These are phyloP conservation scores for Litchi chinensis DNA, from an alignment of 345 rosid species.

Conservation along the genomic window DNA sequence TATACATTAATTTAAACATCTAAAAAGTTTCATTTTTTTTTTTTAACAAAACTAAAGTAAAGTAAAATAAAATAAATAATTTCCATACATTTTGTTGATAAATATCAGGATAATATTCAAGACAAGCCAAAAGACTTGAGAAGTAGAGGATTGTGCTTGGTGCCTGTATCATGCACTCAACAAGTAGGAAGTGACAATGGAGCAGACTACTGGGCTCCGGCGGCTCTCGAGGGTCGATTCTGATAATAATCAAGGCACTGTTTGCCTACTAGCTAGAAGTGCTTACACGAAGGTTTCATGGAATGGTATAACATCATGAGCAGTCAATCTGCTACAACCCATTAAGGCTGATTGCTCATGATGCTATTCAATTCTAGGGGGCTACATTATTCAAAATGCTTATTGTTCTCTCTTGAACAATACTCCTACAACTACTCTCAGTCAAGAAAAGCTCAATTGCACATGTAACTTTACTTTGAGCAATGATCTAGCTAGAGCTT, in stretches of 20 bases:
- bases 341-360: slow-evolving; percentile 73
- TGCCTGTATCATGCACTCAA: slow-evolving; percentile 70
- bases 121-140: slow-evolving; percentile 54
- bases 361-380: slow-evolving; percentile 49
- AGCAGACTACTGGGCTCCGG: slow-evolving; percentile 81
- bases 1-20: too few species aligned
- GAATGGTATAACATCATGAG: slow-evolving; percentile 61
- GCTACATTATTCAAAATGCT: background rate
- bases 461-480: background rate
- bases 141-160: slow-evolving; percentile 83
- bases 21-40: too few species aligned
- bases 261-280: slow-evolving; percentile 1
- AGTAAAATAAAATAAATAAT: background rate
- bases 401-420: background rate
- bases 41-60: too few species aligned
- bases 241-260: slow-evolving; percentile 15
- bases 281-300: background rate
- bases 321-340: slow-evolving; percentile 53
- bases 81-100: background rate
- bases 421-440: background rate
- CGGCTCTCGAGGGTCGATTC: slow-evolving; percentile 46
- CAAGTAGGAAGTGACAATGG: slow-evolving; percentile 68
- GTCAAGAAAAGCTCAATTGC: too few species aligned
- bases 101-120: slow-evolving; percentile 30
- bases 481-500: background rate